phyloP scores from a whole-genome alignment of 2,329 filamentous ascomycete species.

The Penicillium griseofulvum region DNA sequence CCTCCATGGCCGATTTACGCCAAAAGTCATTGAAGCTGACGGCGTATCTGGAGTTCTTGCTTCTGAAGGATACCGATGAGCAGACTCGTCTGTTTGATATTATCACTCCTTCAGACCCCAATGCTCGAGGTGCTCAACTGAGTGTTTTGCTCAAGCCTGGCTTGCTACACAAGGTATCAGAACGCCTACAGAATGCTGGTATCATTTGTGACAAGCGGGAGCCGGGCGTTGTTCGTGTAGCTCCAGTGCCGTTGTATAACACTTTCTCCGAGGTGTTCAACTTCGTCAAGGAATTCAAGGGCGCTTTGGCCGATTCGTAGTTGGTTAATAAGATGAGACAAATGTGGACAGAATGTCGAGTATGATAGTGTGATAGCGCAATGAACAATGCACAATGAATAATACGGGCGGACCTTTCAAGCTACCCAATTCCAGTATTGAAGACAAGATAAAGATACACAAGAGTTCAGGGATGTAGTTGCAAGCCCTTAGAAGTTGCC shows the following conservation, averaged over 20 bases:
- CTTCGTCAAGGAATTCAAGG: slow-evolving; percentile 48
- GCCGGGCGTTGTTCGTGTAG: slow-evolving; percentile 78
- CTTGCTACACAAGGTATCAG: slow-evolving; percentile 65
- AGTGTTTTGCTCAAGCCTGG: slow-evolving; percentile 70
- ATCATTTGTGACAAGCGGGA: slow-evolving; percentile 79
- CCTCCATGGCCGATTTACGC: slow-evolving; percentile 64
- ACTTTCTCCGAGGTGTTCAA: slow-evolving; percentile 68
- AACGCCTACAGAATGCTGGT: slow-evolving; percentile 64
- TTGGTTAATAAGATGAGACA: not conserved
- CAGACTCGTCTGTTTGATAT: slow-evolving; percentile 52
- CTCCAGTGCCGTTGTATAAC: slow-evolving; percentile 80
- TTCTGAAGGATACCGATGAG: slow-evolving; percentile 45
- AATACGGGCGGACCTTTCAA: not conserved
- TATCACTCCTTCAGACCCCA: slow-evolving; percentile 66
- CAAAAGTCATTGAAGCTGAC: slow-evolving; percentile 70
- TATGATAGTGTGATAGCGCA: not conserved
- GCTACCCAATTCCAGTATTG: not conserved
- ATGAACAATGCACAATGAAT: not conserved
- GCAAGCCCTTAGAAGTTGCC: slow-evolving; percentile 30
- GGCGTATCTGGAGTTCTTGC: slow-evolving; percentile 68
- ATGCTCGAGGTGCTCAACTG: slow-evolving; percentile 71
- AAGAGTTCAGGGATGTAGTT: not conserved
- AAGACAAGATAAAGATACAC: not conserved
- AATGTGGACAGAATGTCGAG: not conserved
- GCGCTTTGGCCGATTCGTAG: slow-evolving; percentile 23